A percentile compares a stretch with the other conserved stretches of the same genome.
phyloP scores from a whole-genome alignment of 768 basidiomycete genomes.

The Mycena belliarum region DNA sequence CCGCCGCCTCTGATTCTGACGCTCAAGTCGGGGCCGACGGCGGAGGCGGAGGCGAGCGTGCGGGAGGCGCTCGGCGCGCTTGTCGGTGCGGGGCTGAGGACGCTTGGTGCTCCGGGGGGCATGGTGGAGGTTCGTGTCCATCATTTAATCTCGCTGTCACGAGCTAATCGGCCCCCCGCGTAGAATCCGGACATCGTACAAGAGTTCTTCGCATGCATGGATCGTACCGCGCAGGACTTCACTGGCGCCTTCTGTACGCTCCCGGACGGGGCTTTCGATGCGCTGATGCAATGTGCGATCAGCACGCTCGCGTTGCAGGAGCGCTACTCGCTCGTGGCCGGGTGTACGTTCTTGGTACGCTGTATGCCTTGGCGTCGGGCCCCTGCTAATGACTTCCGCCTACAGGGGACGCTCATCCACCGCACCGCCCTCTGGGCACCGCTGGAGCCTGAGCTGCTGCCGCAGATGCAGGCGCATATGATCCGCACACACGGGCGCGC shows the following conservation, averaged over 20 bases:
- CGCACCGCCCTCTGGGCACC: conserved; percentile 66
- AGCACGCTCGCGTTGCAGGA: conserved; percentile 73
- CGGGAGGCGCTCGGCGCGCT: conserved; percentile 55
- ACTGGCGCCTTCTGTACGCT: conserved; percentile 60
- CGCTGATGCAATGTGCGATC: conserved; percentile 69
- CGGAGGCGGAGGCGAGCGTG: conserved; percentile 60
- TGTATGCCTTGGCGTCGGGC: not conserved
- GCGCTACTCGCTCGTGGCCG: conserved; percentile 80
- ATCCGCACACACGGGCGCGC: conserved; percentile 57
- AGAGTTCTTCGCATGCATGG: conserved; percentile 83
- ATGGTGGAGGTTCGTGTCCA: conserved; percentile 64
- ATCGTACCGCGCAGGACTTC: conserved; percentile 60
- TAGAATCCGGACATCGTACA: conserved; percentile 93
- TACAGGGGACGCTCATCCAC: conserved; percentile 63
- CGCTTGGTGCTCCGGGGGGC: conserved; percentile 56
- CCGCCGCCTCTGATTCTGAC: conserved; percentile 58
- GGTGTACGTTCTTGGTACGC: conserved; percentile 81
- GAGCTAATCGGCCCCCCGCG: not conserved
- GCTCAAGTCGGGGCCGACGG: conserved; percentile 52
- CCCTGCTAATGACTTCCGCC: not conserved
- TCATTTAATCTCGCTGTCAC: not conserved
- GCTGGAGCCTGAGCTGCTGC: conserved; percentile 49
- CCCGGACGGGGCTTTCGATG: conserved; percentile 62
- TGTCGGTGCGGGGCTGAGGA: conserved; percentile 55
- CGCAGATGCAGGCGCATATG: conserved; percentile 47